These are phyloP conservation scores for Asterophora lycoperdoides DNA, from an alignment of 768 basidiomycete genomes.

Conservation along the genomic window DNA sequence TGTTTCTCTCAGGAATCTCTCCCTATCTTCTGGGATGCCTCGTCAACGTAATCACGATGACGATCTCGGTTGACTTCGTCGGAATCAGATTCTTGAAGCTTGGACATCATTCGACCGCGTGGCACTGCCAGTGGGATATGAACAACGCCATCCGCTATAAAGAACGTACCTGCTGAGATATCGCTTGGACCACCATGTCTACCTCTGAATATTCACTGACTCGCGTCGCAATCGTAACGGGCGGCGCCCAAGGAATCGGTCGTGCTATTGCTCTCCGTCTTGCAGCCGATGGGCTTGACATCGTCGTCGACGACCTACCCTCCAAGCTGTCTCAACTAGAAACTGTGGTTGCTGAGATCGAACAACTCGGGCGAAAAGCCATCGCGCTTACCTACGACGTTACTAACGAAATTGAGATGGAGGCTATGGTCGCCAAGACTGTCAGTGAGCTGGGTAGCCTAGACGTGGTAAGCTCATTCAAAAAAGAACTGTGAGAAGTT, in stretches of 20 bases:
- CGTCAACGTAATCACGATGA: too few species aligned
- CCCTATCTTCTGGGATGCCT: too few species aligned
- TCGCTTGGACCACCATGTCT: background rate
- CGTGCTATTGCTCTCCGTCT: conserved; percentile 28
- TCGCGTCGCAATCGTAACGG: conserved; percentile 21
- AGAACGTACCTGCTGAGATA: too few species aligned
- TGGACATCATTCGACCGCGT: too few species aligned
- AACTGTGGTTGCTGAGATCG: conserved; percentile 23
- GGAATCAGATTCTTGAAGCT: too few species aligned
- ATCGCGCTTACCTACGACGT: conserved; percentile 23
- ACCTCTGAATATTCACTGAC: background rate
- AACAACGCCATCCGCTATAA: too few species aligned
- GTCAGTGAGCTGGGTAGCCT: conserved; percentile 20
- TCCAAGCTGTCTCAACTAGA: conserved; percentile 17
- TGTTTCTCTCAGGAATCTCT: too few species aligned
- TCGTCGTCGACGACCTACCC: conserved; percentile 27
- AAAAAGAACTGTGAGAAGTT: background rate
- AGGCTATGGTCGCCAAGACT: conserved; percentile 22
- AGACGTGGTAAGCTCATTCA: conserved; percentile 23
- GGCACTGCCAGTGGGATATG: too few species aligned
- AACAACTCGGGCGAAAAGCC: conserved; percentile 15
- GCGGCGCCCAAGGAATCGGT: conserved; percentile 32
- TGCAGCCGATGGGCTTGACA: conserved; percentile 28
- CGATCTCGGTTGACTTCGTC: too few species aligned
- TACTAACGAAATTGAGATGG: conserved; percentile 24